These are phyloP conservation scores for Prunus dulcis DNA, from an alignment of 306 rosid genomes.

Conservation along the genomic window DNA sequence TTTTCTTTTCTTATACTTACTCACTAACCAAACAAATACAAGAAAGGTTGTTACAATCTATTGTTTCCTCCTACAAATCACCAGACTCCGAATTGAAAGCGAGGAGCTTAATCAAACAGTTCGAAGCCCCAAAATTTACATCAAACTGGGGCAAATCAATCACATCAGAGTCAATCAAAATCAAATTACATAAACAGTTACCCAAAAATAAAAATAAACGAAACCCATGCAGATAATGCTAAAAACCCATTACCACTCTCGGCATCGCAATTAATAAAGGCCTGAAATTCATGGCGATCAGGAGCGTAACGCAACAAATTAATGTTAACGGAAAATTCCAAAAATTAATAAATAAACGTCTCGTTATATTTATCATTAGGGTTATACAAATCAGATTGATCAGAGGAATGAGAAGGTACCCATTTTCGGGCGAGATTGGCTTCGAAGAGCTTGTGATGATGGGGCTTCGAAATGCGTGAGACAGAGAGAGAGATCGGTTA, in stretches of 20 bases:
- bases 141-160: conserved; percentile 30
- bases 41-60: conserved; percentile 15
- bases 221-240: conserved; percentile 32
- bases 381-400: conserved; percentile 24
- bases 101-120: conserved; percentile 15
- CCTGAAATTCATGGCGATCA: conserved; percentile 21
- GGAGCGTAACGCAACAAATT: conserved; percentile 3
- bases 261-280: background rate
- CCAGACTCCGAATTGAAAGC: background rate
- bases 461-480: conserved; percentile 18
- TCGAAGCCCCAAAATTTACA: conserved; percentile 22
- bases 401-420: conserved; percentile 40
- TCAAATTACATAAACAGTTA: conserved; percentile 5
- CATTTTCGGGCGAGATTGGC: conserved; percentile 35
- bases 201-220: background rate
- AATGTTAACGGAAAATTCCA: background rate
- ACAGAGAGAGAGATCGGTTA: conserved; percentile 20
- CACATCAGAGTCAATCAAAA: conserved; percentile 20
- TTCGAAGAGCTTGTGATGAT: conserved; percentile 18
- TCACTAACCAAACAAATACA: conserved; percentile 11
- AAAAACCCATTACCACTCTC: background rate
- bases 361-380: background rate
- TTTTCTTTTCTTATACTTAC: conserved; percentile 7
- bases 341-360: background rate
- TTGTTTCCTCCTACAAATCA: conserved; percentile 9